Conservation (phyloP, 2,329 filamentous ascomycete species). For the Phialophora tarda region DNA sequence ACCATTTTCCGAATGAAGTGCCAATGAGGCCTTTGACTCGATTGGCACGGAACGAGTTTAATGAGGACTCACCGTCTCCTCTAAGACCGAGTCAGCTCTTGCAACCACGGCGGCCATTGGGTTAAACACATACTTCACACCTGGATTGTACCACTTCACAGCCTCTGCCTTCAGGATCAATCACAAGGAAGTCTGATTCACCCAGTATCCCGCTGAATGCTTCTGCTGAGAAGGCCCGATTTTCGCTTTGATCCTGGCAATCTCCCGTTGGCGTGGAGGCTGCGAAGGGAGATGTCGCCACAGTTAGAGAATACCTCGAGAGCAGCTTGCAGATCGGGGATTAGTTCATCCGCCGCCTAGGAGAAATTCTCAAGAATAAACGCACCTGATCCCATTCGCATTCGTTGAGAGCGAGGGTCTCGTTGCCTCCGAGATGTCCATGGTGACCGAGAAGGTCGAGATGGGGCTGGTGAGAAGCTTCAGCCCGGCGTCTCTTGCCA, state of each 20-base stretch:
- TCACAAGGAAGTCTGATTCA: neutral
- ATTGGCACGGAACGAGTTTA: neutral
- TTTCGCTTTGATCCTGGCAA: neutral
- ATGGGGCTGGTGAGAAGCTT: neutral
- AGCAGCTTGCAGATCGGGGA: neutral
- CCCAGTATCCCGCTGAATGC: neutral
- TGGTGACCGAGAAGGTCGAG: neutral
- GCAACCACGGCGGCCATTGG: neutral
- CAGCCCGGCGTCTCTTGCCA: neutral
- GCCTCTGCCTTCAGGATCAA: conserved; percentile 8
- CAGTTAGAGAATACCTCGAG: neutral
- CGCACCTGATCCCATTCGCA: neutral
- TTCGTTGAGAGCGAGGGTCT: neutral
- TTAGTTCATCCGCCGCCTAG: neutral
- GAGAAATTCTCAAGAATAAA: neutral
- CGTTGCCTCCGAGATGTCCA: neutral
- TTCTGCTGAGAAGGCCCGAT: neutral
- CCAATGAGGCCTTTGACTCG: neutral
- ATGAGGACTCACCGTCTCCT: conserved; percentile 11
- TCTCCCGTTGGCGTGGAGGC: neutral
- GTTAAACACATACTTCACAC: conserved; percentile 5
- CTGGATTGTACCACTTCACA: conserved; percentile 17
- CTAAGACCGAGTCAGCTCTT: conserved; percentile 2
- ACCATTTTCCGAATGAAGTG: neutral
- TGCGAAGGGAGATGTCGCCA: neutral